A percentile compares a stretch with the other conserved stretches of the same genome.
phyloP scores from a whole-genome alignment of 495 filamentous ascomycete genomes.

The Apiosordaria backusii region DNA sequence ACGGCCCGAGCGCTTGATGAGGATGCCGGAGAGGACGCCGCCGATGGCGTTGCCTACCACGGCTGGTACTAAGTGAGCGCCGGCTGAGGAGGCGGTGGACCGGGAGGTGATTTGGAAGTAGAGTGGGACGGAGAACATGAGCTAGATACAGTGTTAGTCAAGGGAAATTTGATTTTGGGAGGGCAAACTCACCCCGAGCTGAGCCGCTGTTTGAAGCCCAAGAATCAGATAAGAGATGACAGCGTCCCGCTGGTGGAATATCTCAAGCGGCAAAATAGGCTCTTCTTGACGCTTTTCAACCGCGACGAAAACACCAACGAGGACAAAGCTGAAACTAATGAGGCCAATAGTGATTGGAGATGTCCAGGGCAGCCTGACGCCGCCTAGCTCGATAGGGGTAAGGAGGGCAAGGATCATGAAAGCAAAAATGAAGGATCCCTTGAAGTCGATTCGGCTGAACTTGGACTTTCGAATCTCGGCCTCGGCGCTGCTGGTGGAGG shows the following conservation, averaged over 20 bases:
- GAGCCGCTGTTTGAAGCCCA: slow-evolving; percentile 53
- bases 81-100: slow-evolving; percentile 54
- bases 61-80: slow-evolving; percentile 60
- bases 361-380: slow-evolving; percentile 54
- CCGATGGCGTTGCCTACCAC: slow-evolving; percentile 64
- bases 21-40: slow-evolving; percentile 54
- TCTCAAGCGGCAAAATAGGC: slow-evolving; percentile 59
- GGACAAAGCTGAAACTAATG: slow-evolving; percentile 30
- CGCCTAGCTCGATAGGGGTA: slow-evolving; percentile 57
- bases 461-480: slow-evolving; percentile 20
- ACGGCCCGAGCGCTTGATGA: slow-evolving; percentile 53
- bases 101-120: slow-evolving; percentile 65
- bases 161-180: not conserved
- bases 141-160: slow-evolving; percentile 21
- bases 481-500: slow-evolving; percentile 3
- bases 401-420: slow-evolving; percentile 48
- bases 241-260: slow-evolving; percentile 55
- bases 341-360: slow-evolving; percentile 43
- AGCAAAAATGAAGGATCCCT: slow-evolving; percentile 51
- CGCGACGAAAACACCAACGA: slow-evolving; percentile 47
- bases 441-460: slow-evolving; percentile 55
- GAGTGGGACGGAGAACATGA: slow-evolving; percentile 60
- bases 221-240: slow-evolving; percentile 52
- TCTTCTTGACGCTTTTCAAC: slow-evolving; percentile 53
- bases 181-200: slow-evolving; percentile 47